Evolutionary conservation across 352 stramenopile species (phyloP).

Genomic region (Phytophthora uliginosa): DNA sequence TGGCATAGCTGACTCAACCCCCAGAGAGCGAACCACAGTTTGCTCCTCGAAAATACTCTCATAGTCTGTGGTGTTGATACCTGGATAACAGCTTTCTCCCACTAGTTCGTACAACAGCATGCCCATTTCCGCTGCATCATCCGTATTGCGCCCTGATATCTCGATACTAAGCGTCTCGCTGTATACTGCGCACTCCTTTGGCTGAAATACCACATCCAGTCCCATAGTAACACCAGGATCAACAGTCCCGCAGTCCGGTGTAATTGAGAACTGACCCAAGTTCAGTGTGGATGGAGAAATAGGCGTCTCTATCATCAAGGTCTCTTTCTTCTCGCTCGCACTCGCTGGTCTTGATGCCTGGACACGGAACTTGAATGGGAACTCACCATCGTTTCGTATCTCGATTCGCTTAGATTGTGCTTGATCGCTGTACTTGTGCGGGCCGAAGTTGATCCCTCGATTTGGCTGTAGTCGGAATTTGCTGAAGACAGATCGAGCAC

Average conservation of each 20-base stretch:
- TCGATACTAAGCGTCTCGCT: slow-evolving; percentile 76
- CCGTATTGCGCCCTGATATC: slow-evolving; percentile 79
- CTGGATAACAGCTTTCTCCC: slow-evolving; percentile 95
- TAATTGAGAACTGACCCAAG: slow-evolving; percentile 86
- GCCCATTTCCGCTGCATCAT: slow-evolving; percentile 50
- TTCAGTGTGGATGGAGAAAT: slow-evolving; percentile 49
- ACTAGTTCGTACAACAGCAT: slow-evolving; percentile 88
- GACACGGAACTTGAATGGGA: slow-evolving; percentile 93
- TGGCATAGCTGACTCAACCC: slow-evolving; percentile 38
- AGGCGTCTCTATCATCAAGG: slow-evolving; percentile 51
- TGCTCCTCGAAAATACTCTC: slow-evolving; percentile 97
- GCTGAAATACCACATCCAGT: slow-evolving; percentile 88
- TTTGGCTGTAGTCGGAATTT: slow-evolving; percentile 90
- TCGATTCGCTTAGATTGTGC: slow-evolving; percentile 85
- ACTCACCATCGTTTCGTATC: slow-evolving; percentile 95
- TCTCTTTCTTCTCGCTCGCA: slow-evolving; percentile 7
- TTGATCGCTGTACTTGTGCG: slow-evolving; percentile 91
- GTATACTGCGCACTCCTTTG: slow-evolving; percentile 79
- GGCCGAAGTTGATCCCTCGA: slow-evolving; percentile 94
- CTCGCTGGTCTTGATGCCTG: slow-evolving; percentile 9
- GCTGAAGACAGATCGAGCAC: slow-evolving; percentile 84
- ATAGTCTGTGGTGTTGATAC: slow-evolving; percentile 89
- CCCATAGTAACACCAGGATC: slow-evolving; percentile 83
- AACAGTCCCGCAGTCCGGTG: slow-evolving; percentile 80
- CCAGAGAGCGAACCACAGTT: slow-evolving; percentile 88